These are phyloP conservation scores for Sporobolomyces roseus DNA, from an alignment of 768 basidiomycete species.

Conservation along the genomic window DNA sequence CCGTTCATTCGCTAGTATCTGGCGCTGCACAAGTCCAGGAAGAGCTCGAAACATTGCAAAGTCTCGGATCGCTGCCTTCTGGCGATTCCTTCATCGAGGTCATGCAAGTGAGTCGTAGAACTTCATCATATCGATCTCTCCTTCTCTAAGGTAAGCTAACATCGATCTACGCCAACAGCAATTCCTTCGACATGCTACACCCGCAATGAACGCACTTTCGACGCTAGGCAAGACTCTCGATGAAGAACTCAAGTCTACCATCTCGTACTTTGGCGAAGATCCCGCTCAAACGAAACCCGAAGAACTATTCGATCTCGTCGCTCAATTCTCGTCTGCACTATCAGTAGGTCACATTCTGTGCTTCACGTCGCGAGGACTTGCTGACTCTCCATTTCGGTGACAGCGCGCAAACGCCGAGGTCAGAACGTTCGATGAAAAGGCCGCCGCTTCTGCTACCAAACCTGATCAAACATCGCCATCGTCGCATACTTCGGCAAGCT, in stretches of 20 bases:
- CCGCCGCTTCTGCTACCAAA: conserved; percentile 3
- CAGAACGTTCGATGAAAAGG: conserved; percentile 16
- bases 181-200: conserved; percentile 56
- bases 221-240: conserved; percentile 61
- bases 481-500: conserved; percentile 68
- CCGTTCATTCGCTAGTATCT: conserved; percentile 58
- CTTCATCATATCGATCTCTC: not conserved
- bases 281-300: conserved; percentile 70
- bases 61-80: conserved; percentile 43
- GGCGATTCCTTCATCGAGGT: conserved; percentile 64
- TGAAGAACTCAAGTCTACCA: conserved; percentile 59
- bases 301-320: conserved; percentile 71
- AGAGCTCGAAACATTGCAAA: conserved; percentile 57
- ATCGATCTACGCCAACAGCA: conserved; percentile 48
- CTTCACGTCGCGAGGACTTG: too few relatives aligned
- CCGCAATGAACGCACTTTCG: conserved; percentile 63
- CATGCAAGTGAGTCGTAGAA: conserved; percentile 60
- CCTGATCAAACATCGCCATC: not conserved
- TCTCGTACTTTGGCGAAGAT: conserved; percentile 73
- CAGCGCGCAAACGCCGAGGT: conserved; percentile 40
- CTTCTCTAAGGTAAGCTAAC: too few relatives aligned
- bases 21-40: conserved; percentile 60
- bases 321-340: conserved; percentile 69
- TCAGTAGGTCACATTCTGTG: conserved; percentile 53
- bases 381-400: not conserved